phyloP scores from a whole-genome alignment of 208 protist genomes.

The Herpetomonas samuelpessoai region DNA sequence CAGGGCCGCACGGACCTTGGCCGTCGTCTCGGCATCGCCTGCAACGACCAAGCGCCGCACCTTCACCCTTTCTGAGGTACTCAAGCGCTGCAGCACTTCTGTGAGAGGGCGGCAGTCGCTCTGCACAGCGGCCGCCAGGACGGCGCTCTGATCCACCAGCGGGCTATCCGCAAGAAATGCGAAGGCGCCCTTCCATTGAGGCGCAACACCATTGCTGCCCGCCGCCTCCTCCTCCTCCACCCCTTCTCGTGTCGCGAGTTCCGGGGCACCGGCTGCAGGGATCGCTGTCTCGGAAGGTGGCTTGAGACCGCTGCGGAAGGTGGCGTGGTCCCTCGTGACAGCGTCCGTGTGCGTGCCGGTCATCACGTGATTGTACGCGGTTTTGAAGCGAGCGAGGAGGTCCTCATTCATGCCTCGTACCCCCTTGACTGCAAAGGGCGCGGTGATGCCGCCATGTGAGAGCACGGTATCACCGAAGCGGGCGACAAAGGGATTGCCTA shows the following conservation, averaged over 20 bases:
- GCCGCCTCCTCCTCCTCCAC: too few species aligned
- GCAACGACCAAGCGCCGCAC: constrained; percentile 59
- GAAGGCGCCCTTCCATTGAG: too few species aligned
- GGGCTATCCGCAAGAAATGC: constrained; percentile 19
- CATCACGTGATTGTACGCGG: background rate
- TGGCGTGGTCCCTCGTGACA: too few species aligned
- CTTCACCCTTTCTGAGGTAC: constrained; percentile 8
- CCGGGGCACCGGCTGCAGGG: too few species aligned
- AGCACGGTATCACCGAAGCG: constrained; percentile 39
- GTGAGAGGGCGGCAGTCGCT: constrained; percentile 35
- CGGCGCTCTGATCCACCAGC: constrained; percentile 31
- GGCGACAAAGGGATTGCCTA: constrained; percentile 21
- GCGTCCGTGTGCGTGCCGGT: too few species aligned
- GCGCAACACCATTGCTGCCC: too few species aligned
- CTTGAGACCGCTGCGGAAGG: too few species aligned
- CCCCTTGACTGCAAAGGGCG: constrained; percentile 19
- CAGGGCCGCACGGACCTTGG: constrained; percentile 16
- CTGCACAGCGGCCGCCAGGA: constrained; percentile 11
- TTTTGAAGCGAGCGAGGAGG: constrained; percentile 9
- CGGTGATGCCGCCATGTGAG: constrained; percentile 56
- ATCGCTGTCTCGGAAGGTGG: too few species aligned
- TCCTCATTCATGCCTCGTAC: constrained; percentile 28
- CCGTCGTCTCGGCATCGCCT: constrained; percentile 33
- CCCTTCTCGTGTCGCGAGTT: too few species aligned
- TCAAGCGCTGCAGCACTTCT: constrained; percentile 30